phyloP scores from a whole-genome alignment of 2,329 filamentous ascomycete genomes.

The Nannizzia gypsea region DNA sequence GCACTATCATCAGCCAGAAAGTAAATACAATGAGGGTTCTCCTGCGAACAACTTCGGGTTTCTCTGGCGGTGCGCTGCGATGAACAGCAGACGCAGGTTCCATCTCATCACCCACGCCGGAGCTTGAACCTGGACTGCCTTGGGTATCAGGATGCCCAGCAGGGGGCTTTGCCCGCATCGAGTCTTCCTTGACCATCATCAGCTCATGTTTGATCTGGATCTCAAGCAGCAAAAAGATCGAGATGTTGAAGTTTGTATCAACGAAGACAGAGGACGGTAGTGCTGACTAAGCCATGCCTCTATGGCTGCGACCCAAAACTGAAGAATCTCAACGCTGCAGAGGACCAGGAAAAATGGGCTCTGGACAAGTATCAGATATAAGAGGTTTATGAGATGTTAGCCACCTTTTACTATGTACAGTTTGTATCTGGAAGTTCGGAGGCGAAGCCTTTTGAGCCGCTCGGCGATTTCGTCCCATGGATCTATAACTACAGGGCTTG shows the following conservation, averaged over 20 bases:
- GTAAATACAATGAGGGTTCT: slow-evolving; percentile 68
- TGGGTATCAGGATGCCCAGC: neutral
- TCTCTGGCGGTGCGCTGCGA: slow-evolving; percentile 61
- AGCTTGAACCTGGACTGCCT: neutral
- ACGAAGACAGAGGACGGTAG: neutral
- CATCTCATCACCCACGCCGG: neutral
- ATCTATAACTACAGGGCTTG: neutral
- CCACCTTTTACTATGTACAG: neutral
- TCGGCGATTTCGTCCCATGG: neutral
- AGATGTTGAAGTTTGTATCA: neutral
- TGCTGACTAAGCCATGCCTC: neutral
- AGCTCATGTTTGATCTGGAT: neutral
- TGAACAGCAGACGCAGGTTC: neutral
- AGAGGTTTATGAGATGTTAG: neutral
- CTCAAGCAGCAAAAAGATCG: neutral
- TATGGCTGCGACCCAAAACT: neutral
- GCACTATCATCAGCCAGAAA: slow-evolving; percentile 79
- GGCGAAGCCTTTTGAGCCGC: neutral
- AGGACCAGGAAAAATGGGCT: too few relatives aligned
- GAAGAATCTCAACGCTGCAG: too few relatives aligned
- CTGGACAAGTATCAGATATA: too few relatives aligned
- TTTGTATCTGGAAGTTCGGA: neutral
- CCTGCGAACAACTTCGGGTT: slow-evolving; percentile 53
- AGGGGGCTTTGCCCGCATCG: neutral
- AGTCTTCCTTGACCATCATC: neutral